Conservation (phyloP, 2,329 filamentous ascomycete species). For the Lasiodiplodia gonubiensis region DNA sequence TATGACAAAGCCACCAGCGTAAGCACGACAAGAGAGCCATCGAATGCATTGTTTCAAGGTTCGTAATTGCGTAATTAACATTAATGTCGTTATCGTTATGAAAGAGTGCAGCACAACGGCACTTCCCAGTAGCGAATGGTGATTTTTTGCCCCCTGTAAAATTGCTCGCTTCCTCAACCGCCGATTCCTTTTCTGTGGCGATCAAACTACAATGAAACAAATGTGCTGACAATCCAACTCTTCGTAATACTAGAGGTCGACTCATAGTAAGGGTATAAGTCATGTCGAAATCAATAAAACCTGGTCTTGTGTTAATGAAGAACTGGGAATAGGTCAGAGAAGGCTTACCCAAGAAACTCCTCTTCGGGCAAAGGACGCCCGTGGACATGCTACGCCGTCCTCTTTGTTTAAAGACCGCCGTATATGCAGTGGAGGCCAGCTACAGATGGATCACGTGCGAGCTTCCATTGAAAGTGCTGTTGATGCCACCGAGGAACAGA, state of each 20-base stretch:
- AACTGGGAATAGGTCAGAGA: too few species aligned
- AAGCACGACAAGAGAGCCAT: neutral
- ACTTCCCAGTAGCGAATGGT: neutral
- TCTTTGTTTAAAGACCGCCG: neutral
- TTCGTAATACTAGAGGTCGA: slow-evolving; percentile 20
- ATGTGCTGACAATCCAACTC: neutral
- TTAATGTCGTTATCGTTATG: neutral
- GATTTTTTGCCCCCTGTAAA: neutral
- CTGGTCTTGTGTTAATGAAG: neutral
- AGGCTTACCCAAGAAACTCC: neutral
- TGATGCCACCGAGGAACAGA: neutral
- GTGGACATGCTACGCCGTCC: neutral
- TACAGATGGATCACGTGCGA: neutral
- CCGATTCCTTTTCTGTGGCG: neutral
- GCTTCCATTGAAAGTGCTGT: neutral
- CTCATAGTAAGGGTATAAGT: slow-evolving; percentile 24
- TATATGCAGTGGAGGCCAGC: neutral
- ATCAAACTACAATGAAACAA: neutral
- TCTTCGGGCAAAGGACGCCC: neutral
- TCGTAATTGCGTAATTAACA: neutral
- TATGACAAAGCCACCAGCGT: neutral
- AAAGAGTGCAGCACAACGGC: neutral
- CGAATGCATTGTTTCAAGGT: neutral
- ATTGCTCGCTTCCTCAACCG: neutral
- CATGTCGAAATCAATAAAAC: neutral